These are phyloP conservation scores for Xylaria sp. DNA, from an alignment of 2,329 filamentous ascomycete genomes.

Conservation along the genomic window DNA sequence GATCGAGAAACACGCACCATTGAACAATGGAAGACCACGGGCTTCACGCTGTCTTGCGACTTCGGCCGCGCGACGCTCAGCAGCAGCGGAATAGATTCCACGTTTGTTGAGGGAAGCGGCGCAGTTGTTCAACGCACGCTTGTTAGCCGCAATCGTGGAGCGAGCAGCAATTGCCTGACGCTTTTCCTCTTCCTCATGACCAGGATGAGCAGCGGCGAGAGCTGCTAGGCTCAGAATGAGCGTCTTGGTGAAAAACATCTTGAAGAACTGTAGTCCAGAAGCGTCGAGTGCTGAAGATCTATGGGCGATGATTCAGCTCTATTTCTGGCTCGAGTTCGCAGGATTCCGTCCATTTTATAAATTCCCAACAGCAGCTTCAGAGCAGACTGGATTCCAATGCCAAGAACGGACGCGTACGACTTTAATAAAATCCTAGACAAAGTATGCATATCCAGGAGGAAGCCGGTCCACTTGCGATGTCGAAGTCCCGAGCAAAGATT, in stretches of 20 bases:
- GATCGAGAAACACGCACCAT: slow-evolving; percentile 4
- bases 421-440: background rate
- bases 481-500: background rate
- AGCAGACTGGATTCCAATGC: background rate
- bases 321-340: background rate
- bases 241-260: slow-evolving; percentile 19
- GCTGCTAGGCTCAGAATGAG: slow-evolving; percentile 17
- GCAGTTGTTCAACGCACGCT: slow-evolving; percentile 14
- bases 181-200: slow-evolving; percentile 18
- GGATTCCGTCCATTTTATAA: background rate
- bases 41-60: background rate
- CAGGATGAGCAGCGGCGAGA: slow-evolving; percentile 16
- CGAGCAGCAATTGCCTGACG: slow-evolving; percentile 11
- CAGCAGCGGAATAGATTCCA: slow-evolving; percentile 11
- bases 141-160: slow-evolving; percentile 14
- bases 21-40: slow-evolving; percentile 9
- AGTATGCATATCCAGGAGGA: background rate
- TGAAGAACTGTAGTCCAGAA: background rate
- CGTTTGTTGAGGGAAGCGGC: slow-evolving; percentile 6
- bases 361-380: background rate
- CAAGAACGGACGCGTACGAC: background rate
- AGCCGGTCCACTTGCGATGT: background rate
- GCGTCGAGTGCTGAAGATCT: background rate
- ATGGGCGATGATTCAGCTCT: slow-evolving; percentile 1
- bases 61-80: slow-evolving; percentile 16